Evolutionary conservation across 768 basidiomycete genomes (phyloP), one percentile per base, ranked within the genome.

Genomic region (Boletus reticulatus): DNA sequence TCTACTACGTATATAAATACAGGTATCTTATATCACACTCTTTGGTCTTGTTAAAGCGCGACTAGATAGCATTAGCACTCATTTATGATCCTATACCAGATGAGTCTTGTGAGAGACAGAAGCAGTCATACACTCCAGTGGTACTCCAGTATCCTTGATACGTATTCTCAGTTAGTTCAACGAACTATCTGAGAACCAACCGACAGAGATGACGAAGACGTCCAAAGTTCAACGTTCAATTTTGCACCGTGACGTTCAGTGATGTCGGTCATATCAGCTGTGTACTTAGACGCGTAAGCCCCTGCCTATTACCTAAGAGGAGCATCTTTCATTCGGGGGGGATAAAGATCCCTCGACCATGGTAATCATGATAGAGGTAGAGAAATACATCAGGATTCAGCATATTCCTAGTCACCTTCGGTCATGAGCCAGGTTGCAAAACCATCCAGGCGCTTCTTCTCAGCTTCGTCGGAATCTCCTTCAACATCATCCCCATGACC

Each of bases 361-460:
- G n/a, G 16, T 31, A 48, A 56, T 47, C 22, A 19, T 41, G 17
- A 17, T 50, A 46, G 41, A 55, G 48, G 13, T 5, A 31, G 5
- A 29, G 27, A 13, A 17, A 55, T 14, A 65, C 53, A 57, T 46
- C n/a, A n/a, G n/a, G n/a, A 56, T 22, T 54, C 45, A 17, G 22
- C 19, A 41, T 20, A 12, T 39, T 36, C 43, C 38, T 64, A 89
- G 61, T 92, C 89, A 36, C 84, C 89, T 72, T 93, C 90, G 10
- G 81, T 80, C 73, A 94, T 79, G 44, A 97, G 76, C 94, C 94
- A 96, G 38, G 84, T 74, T 0, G 92, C 91, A 67, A 96, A 97
- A 69, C 86, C 82, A 51, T 96, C 94, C 66, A 98, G 71, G 44
- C 94, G 84, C 67, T 84, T 82, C 78, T 88, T 87, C 69, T 97